phyloP scores from a whole-genome alignment of 208 protist species.

The Leishmania tropica region DNA sequence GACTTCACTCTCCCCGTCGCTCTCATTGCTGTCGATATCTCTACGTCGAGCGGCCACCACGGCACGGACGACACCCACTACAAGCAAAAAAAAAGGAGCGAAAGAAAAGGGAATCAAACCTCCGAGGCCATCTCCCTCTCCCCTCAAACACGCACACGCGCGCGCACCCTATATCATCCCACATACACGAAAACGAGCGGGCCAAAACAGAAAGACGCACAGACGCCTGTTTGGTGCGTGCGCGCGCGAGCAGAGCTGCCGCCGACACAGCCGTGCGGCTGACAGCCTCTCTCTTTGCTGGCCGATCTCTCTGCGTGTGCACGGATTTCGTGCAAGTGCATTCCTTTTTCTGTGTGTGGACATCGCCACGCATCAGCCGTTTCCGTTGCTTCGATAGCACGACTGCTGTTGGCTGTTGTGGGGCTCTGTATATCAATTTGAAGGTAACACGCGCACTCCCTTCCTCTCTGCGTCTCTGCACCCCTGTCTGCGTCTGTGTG shows the following conservation, averaged over 20 bases:
- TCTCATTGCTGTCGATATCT: not conserved
- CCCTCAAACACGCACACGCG: not conserved
- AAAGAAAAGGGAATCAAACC: not conserved
- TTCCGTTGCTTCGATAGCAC: not conserved
- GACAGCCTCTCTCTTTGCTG: constrained; percentile 6
- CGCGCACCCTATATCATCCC: not conserved
- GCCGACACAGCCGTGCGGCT: not conserved
- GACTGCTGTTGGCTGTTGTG: not conserved
- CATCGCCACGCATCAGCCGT: not conserved
- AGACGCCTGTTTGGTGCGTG: not conserved
- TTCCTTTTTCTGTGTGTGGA: constrained; percentile 1
- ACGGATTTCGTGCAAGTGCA: not conserved
- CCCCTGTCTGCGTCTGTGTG: not conserved
- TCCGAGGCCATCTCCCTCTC: not conserved
- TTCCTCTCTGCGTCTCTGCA: not conserved
- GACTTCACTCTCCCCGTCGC: not conserved
- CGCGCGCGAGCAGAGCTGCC: not conserved
- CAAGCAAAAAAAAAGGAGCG: not conserved
- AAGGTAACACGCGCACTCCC: not conserved
- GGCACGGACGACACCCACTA: not conserved
- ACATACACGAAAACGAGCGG: not conserved
- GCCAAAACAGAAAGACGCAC: not conserved
- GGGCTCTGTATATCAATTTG: not conserved
- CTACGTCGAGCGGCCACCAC: not conserved
- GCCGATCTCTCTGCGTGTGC: not conserved